A percentile compares a stretch with the other conserved stretches of the same genome.
phyloP scores from a whole-genome alignment of 768 basidiomycete species.

The Dacryopinax spathularia region DNA sequence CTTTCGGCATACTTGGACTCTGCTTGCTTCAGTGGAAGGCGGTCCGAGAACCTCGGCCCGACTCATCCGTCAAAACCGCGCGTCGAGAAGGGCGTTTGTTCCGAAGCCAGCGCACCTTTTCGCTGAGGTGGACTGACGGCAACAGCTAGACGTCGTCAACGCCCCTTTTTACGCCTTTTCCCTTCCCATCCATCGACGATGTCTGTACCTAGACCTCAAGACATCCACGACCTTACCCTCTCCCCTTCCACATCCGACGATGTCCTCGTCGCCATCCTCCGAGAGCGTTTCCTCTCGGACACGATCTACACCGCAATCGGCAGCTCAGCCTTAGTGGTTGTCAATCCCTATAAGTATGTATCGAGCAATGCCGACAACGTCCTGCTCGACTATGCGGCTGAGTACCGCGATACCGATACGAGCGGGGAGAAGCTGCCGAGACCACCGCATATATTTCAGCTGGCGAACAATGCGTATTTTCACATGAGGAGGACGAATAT shows the following conservation, averaged over 20 bases:
- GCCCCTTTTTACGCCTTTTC: neutral
- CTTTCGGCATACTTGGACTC: neutral
- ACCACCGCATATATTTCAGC: conserved; percentile 82
- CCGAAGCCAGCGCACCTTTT: neutral
- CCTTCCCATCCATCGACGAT: neutral
- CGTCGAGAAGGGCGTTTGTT: neutral
- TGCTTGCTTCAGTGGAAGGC: neutral
- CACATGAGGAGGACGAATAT: conserved; percentile 89
- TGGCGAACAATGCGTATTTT: conserved; percentile 84
- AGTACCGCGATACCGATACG: conserved; percentile 56
- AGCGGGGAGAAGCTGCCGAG: conserved; percentile 43
- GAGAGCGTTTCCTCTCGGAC: conserved; percentile 77
- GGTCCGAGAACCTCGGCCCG: neutral
- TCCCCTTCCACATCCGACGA: conserved; percentile 65
- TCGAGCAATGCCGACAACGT: conserved; percentile 68
- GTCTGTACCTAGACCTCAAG: conserved; percentile 1
- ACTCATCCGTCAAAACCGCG: neutral
- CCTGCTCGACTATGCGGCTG: conserved; percentile 71
- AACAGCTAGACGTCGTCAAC: neutral
- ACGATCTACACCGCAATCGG: conserved; percentile 65
- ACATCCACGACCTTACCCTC: conserved; percentile 49
- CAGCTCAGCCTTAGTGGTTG: conserved; percentile 57
- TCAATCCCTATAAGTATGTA: conserved; percentile 90
- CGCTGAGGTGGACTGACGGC: neutral
- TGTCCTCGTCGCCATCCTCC: conserved; percentile 66